Evolutionary conservation across 768 basidiomycete species (phyloP).

Genomic region (Sporobolomyces pararoseus): DNA sequence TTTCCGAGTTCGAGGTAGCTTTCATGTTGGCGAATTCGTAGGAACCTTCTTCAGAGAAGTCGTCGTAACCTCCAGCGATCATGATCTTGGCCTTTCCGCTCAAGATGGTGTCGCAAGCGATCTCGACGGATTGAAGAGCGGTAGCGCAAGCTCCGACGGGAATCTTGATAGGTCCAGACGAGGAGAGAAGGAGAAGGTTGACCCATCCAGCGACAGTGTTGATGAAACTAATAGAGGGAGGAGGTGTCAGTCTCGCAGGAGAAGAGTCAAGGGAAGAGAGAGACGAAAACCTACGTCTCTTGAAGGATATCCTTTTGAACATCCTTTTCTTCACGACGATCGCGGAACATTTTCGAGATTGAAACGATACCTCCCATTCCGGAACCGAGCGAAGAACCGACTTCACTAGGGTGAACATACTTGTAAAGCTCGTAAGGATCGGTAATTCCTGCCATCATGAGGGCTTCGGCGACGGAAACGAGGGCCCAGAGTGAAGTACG

Average conservation of each 20-base stretch:
- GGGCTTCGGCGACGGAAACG: conserved; percentile 87
- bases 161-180: conserved; percentile 96
- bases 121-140: conserved; percentile 94
- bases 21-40: conserved; percentile 99
- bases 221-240: conserved; percentile 68
- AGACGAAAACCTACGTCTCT: conserved; percentile 85
- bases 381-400: conserved; percentile 87
- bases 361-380: conserved; percentile 86
- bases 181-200: conserved; percentile 88
- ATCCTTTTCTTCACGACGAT: conserved; percentile 94
- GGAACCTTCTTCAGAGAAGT: conserved; percentile 95
- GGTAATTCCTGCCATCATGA: conserved; percentile 93
- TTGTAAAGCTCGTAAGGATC: conserved; percentile 98
- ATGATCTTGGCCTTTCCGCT: conserved; percentile 98
- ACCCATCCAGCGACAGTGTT: conserved; percentile 99
- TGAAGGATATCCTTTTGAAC: conserved; percentile 98
- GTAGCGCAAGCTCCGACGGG: conserved; percentile 99
- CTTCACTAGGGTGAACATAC: conserved; percentile 91
- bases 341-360: conserved; percentile 95
- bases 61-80: conserved; percentile 98
- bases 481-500: conserved; percentile 91
- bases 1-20: conserved; percentile 93
- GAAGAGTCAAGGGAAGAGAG: not conserved
- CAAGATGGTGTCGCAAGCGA: conserved; percentile 90
- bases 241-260: not conserved